Conservation (phyloP, 352 stramenopile species). For the Thalassiosira hispida region DNA sequence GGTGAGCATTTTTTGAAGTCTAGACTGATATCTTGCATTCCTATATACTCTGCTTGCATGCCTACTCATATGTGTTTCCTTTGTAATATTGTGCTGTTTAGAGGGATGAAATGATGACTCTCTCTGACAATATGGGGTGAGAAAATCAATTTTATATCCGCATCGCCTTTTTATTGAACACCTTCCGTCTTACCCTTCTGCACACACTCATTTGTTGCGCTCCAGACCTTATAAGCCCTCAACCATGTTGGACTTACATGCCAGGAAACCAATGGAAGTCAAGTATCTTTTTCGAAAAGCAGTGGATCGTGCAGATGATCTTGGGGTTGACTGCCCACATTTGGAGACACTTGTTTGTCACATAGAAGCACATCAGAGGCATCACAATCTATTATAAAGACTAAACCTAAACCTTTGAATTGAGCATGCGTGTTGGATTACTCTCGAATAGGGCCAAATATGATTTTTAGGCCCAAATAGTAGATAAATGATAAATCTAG, state of each 20-base stretch:
- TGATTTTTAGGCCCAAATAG: no score
- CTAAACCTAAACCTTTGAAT: conserved; percentile 2
- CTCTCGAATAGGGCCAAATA: no score
- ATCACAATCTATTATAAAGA: conserved; percentile 65
- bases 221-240: conserved; percentile 70
- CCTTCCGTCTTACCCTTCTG: no score
- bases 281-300: conserved; percentile 79
- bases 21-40: neutral
- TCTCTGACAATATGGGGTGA: conserved; percentile 73
- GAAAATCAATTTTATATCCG: conserved; percentile 6
- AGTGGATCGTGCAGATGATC: conserved; percentile 51
- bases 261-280: conserved; percentile 79
- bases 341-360: conserved; percentile 70
- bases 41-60: neutral
- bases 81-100: neutral
- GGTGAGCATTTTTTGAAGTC: conserved; percentile 21
- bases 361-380: conserved; percentile 70
- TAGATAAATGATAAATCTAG: no score
- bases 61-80: neutral
- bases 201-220: no score
- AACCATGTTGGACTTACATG: conserved; percentile 79
- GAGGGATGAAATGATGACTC: conserved; percentile 69
- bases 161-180: no score
- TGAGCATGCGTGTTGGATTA: neutral
- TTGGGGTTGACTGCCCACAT: conserved; percentile 61